These are phyloP conservation scores for Ceratobasidium sp. DNA, from an alignment of 1,284 basidiomycete genomes.

Conservation along the genomic window DNA sequence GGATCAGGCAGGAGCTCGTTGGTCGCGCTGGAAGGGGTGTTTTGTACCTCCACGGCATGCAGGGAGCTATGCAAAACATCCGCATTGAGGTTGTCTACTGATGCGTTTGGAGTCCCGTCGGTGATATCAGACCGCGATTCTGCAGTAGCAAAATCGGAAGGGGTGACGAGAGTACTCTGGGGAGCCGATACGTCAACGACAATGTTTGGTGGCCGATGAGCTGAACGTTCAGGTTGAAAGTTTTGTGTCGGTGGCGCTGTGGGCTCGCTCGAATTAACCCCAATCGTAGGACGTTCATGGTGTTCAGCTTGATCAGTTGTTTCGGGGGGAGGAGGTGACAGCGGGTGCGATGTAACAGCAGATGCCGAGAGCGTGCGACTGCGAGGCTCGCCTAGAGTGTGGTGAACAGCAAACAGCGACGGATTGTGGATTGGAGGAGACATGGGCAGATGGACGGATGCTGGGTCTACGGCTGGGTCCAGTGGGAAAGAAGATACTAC, in stretches of 20 bases:
- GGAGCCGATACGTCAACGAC: conserved; percentile 41
- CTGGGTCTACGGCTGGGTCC: conserved; percentile 24
- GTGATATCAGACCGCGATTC: conserved; percentile 44
- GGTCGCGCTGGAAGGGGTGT: conserved; percentile 16
- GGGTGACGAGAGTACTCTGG: conserved; percentile 33
- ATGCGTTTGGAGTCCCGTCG: conserved; percentile 21
- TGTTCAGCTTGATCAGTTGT: background rate
- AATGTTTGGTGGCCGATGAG: conserved; percentile 27
- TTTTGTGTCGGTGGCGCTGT: background rate
- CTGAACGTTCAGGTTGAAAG: background rate
- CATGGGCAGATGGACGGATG: conserved; percentile 34
- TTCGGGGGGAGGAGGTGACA: conserved; percentile 54
- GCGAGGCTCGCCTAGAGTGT: background rate
- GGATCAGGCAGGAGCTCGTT: conserved; percentile 1
- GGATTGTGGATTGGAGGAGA: conserved; percentile 23
- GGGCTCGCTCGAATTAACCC: background rate
- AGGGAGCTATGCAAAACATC: conserved; percentile 4
- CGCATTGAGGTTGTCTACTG: conserved; percentile 5
- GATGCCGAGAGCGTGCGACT: conserved; percentile 53
- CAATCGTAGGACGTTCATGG: background rate
- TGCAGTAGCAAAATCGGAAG: conserved; percentile 43
- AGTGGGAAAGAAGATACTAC: background rate
- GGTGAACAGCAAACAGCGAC: background rate
- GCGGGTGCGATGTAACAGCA: conserved; percentile 56
- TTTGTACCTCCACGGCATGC: conserved; percentile 1